These are phyloP conservation scores for Penicillium crystallinum DNA, from an alignment of 495 filamentous ascomycete genomes.

Conservation along the genomic window DNA sequence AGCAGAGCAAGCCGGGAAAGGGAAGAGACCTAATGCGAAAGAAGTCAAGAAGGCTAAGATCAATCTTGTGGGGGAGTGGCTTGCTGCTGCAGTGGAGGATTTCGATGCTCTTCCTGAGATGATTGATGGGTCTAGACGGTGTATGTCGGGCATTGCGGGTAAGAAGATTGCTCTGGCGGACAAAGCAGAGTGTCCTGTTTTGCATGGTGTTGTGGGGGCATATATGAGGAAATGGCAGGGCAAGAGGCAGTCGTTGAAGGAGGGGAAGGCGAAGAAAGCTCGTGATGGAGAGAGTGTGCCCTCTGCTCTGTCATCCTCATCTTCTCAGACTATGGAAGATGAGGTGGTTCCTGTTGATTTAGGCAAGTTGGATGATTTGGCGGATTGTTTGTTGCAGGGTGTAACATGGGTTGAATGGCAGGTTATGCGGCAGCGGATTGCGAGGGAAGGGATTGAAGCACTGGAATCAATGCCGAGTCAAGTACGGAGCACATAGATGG, in stretches of 20 bases:
- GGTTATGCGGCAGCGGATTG: slow-evolving; percentile 52
- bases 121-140: neutral
- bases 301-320: neutral
- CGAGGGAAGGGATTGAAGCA: slow-evolving; percentile 21
- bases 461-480: slow-evolving; percentile 3
- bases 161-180: slow-evolving; percentile 22
- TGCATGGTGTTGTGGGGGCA: slow-evolving; percentile 33
- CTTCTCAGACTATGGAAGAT: neutral
- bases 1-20: slow-evolving; percentile 13
- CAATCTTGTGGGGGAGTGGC: slow-evolving; percentile 53
- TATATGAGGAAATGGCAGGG: slow-evolving; percentile 46
- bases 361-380: slow-evolving; percentile 82
- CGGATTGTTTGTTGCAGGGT: slow-evolving; percentile 84
- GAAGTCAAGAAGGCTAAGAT: slow-evolving; percentile 62
- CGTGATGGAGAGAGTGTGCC: neutral
- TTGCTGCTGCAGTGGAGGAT: slow-evolving; percentile 21
- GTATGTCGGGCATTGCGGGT: neutral
- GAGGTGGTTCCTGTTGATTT: slow-evolving; percentile 21
- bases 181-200: slow-evolving; percentile 28
- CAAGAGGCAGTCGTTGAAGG: slow-evolving; percentile 15
- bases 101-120: neutral
- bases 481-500: too few species aligned
- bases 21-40: slow-evolving; percentile 17
- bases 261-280: slow-evolving; percentile 1
- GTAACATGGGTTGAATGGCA: slow-evolving; percentile 85